These are phyloP conservation scores for Hansenula sp. DNA, from an alignment of 1,139 yeast genomes.

Conservation along the genomic window DNA sequence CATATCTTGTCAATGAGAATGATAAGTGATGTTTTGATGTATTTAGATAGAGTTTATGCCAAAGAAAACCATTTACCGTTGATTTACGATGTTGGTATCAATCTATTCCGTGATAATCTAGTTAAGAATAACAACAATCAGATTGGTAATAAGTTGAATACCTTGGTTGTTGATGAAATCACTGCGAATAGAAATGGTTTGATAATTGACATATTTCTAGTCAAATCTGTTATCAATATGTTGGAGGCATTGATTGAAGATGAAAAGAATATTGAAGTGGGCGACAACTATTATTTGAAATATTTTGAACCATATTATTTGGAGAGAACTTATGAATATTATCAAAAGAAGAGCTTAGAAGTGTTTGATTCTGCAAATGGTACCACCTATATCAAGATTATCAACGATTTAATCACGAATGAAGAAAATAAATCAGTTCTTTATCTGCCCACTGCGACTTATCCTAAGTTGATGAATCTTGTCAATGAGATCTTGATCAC, in stretches of 20 bases:
- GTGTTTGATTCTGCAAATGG: constrained; percentile 42
- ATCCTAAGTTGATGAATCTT: constrained; percentile 48
- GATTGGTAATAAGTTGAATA: constrained; percentile 48
- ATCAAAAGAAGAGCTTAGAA: constrained; percentile 43
- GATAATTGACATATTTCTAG: constrained; percentile 55
- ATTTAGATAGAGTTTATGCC: constrained; percentile 79
- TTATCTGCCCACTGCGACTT: constrained; percentile 52
- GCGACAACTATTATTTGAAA: constrained; percentile 55
- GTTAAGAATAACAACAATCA: constrained; percentile 39
- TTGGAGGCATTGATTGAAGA: constrained; percentile 55
- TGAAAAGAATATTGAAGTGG: constrained; percentile 23
- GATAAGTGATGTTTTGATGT: constrained; percentile 85
- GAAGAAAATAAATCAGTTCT: constrained; percentile 60
- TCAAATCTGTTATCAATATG: constrained; percentile 66
- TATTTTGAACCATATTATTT: constrained; percentile 68
- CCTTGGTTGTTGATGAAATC: constrained; percentile 53
- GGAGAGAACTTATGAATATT: constrained; percentile 52
- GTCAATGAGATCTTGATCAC: constrained; percentile 63
- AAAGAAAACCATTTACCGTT: constrained; percentile 65
- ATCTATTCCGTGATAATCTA: constrained; percentile 47
- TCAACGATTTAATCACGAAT: constrained; percentile 43
- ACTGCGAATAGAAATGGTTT: constrained; percentile 57
- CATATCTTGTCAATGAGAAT: constrained; percentile 74
- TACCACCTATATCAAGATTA: constrained; percentile 49
- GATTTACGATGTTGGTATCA: constrained; percentile 73